Conservation (phyloP, 2,329 filamentous ascomycete species). For the Hymenoscyphus occultus region DNA sequence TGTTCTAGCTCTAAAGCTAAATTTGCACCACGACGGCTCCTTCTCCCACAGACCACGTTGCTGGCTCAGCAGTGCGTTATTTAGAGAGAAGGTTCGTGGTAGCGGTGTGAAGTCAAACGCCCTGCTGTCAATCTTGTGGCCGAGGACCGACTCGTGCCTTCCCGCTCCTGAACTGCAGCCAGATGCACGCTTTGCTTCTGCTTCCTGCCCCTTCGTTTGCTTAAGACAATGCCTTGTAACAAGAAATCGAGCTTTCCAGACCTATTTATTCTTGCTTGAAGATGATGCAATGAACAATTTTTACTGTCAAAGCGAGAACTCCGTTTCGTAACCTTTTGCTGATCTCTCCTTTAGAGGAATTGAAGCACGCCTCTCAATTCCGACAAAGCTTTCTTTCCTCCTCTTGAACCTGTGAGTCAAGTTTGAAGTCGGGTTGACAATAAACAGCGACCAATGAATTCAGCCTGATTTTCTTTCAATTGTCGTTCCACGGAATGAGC, state of each 20-base stretch:
- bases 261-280: neutral
- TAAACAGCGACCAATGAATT: neutral
- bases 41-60: neutral
- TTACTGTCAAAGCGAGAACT: neutral
- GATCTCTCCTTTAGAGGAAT: neutral
- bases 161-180: neutral
- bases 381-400: neutral
- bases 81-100: neutral
- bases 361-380: neutral
- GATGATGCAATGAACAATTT: conserved; percentile 1
- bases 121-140: neutral
- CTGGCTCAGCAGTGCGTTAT: neutral
- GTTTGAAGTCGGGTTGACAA: neutral
- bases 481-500: neutral
- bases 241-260: neutral
- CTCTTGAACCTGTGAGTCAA: neutral
- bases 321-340: neutral
- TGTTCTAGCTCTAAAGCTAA: conserved; percentile 14
- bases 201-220: neutral
- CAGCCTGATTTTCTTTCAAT: neutral
- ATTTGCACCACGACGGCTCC: neutral
- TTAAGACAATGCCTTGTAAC: neutral
- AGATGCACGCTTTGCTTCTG: neutral
- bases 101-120: conserved; percentile 1
- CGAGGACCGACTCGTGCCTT: conserved; percentile 14